Evolutionary conservation across 2,329 filamentous ascomycete species (phyloP).

Genomic region (Paecilomyces fulvus): DNA sequence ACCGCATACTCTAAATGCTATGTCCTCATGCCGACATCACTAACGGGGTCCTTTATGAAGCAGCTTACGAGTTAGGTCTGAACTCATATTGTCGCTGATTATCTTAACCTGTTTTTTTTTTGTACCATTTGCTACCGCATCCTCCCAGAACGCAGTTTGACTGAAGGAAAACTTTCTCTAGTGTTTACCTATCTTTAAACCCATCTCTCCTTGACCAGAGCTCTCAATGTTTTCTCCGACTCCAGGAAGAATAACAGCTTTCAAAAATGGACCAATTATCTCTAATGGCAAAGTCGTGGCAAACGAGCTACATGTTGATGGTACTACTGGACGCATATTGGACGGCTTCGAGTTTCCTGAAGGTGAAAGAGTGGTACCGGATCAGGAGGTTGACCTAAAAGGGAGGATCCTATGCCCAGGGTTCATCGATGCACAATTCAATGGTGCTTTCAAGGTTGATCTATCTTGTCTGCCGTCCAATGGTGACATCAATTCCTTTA

Average conservation of each 20-base stretch:
- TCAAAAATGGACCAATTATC: background rate
- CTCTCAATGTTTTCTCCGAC: background rate
- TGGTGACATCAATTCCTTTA: background rate
- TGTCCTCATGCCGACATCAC: background rate
- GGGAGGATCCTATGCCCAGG: constrained; percentile 8
- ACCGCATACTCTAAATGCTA: background rate
- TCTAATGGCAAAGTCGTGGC: background rate
- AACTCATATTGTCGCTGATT: background rate
- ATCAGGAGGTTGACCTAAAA: constrained; percentile 4
- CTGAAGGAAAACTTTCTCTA: background rate
- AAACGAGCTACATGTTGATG: background rate
- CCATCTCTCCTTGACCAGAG: background rate
- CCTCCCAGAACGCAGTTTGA: background rate
- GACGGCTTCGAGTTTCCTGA: background rate
- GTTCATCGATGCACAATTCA: constrained; percentile 10
- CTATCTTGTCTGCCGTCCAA: constrained; percentile 26
- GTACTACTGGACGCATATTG: background rate
- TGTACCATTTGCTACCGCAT: background rate
- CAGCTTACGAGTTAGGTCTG: background rate
- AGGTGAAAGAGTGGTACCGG: background rate
- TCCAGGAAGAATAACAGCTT: background rate
- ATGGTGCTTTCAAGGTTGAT: constrained; percentile 11
- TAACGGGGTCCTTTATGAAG: background rate
- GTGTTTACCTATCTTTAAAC: background rate
- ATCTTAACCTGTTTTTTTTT: background rate